phyloP scores from a whole-genome alignment of 495 filamentous ascomycete genomes.

The Penicillium daleae region DNA sequence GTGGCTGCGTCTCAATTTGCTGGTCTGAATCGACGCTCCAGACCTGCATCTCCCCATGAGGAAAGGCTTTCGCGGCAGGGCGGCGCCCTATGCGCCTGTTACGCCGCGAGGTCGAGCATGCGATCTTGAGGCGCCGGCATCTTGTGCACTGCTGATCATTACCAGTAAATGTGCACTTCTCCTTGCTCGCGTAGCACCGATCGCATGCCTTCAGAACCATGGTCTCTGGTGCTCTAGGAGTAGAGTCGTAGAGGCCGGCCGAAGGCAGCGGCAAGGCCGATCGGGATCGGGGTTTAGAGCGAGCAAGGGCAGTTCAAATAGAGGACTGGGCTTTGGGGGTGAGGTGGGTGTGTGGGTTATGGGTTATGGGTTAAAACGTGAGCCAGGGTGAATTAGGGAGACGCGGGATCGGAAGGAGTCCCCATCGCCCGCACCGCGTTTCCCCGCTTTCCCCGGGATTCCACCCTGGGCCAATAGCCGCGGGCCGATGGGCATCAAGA shows the following conservation, averaged over 20 bases:
- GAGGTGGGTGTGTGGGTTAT: not conserved
- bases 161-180: slow-evolving; percentile 28
- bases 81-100: slow-evolving; percentile 30
- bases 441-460: slow-evolving; percentile 27
- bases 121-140: slow-evolving; percentile 33
- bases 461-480: slow-evolving; percentile 9
- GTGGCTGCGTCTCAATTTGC: slow-evolving; percentile 8
- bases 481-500: not conserved
- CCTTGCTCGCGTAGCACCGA: slow-evolving; percentile 30
- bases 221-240: slow-evolving; percentile 5
- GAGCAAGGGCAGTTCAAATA: not conserved
- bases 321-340: not conserved
- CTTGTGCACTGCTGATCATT: slow-evolving; percentile 28
- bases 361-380: slow-evolving; percentile 8
- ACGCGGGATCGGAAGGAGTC: slow-evolving; percentile 4
- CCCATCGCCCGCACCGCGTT: slow-evolving; percentile 8
- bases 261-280: slow-evolving; percentile 12
- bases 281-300: slow-evolving; percentile 3
- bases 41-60: slow-evolving; percentile 25
- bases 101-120: slow-evolving; percentile 25
- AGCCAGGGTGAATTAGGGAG: slow-evolving; percentile 3
- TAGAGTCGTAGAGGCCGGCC: slow-evolving; percentile 2
- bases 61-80: slow-evolving; percentile 21
- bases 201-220: slow-evolving; percentile 35
- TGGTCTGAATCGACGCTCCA: slow-evolving; percentile 24